Base-by-base conservation (phyloP, 176 grass and related monocot genomes). In the Musa acuminata region DNA sequence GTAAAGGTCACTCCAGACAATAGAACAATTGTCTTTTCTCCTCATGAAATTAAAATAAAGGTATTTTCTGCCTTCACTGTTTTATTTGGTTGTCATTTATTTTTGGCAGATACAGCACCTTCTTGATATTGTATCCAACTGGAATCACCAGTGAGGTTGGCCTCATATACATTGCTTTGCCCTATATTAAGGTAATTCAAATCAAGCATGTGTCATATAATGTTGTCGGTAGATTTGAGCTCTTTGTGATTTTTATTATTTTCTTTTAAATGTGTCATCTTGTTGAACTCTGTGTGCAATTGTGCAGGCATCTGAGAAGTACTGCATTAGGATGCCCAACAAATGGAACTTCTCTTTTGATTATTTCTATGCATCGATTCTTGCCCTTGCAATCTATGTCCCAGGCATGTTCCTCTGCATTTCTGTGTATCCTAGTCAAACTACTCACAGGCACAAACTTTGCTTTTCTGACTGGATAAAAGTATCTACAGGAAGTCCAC, bases 71-170 rank as follows among this genome's bases (percentile, higher is more conserved):
- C 29, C 29, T 35, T 35, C 29, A 35, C 49, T 77, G 17, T 77
- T 52, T 55, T 3, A 64, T 73, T 16, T 43, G 13, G 22, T 16
- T 64, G 72, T 27, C 9, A 66, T 62, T 43, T 35, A 48, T 27
- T 77, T 13, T 51, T 8, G 55, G 75, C 82, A 87, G 86, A 48
- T 87, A 87, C 77, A 84, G 73, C 67, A 84, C 86, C 20, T 87
- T 87, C 62, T 27, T 87, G 68, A 21, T 87, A 49, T 49, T 87
- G 8, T 87, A 87, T 79, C 86, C 86, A 84, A 81, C 60, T 81
- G 86, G 86, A 25, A 87, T 87, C 65, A 81, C 81, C 64, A 87
- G 81, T 22, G 86, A 87, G 35, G 69, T 87, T 80, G 86, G 82
- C 81, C 78, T 87, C 22, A 84, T 84, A 55, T 87, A 87, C 17